Evolutionary conservation across 1,139 yeast species (phyloP).

Genomic region (Suhomyces yuchorum): DNA sequence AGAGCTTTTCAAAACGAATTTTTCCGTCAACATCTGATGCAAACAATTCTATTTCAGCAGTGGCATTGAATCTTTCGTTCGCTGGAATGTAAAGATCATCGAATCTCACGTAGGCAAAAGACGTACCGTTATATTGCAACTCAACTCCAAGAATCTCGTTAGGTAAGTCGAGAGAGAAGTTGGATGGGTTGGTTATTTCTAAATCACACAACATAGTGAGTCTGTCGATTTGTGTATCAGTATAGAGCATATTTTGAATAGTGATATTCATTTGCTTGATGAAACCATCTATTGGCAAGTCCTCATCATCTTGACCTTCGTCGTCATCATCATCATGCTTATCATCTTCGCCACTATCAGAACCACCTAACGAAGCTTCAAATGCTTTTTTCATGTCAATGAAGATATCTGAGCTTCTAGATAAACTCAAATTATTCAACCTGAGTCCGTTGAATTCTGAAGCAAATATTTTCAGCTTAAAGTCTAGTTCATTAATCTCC

Average conservation of each 20-base stretch:
- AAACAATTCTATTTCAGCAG: conserved; percentile 18
- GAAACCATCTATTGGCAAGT: conserved; percentile 5
- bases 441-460: conserved; percentile 12
- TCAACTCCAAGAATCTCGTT: conserved; percentile 22
- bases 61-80: conserved; percentile 17
- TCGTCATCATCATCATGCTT: not conserved
- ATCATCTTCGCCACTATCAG: not conserved
- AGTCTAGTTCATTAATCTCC: conserved; percentile 21
- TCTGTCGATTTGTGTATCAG: conserved; percentile 25
- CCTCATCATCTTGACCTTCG: not conserved
- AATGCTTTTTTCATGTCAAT: not conserved
- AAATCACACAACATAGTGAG: conserved; percentile 32
- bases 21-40: conserved; percentile 16
- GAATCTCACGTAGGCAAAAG: conserved; percentile 21
- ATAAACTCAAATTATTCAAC: conserved; percentile 6
- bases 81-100: conserved; percentile 22
- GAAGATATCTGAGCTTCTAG: not conserved
- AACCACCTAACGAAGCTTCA: not conserved
- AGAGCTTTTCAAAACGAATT: conserved; percentile 20
- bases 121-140: conserved; percentile 20
- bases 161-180: conserved; percentile 26
- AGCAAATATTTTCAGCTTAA: conserved; percentile 14
- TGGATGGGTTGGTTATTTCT: conserved; percentile 42
- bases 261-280: conserved; percentile 21
- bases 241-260: conserved; percentile 26